Evolutionary conservation across 768 basidiomycete genomes (phyloP).

Genomic region (Exidia glandulosa): DNA sequence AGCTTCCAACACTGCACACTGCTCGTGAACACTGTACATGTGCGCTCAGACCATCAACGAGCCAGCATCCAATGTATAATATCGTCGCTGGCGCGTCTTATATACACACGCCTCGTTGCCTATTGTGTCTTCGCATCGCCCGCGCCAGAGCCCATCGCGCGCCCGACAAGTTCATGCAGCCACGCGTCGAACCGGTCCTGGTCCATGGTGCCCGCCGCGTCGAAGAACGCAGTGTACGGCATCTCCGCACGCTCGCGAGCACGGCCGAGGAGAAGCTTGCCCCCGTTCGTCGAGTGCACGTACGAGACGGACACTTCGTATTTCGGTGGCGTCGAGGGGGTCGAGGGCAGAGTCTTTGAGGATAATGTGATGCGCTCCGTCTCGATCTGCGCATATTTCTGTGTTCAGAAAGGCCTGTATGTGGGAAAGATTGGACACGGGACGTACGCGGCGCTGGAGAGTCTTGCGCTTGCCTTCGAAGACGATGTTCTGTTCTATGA

Average conservation of each 20-base stretch:
- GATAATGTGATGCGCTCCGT: constrained; percentile 79
- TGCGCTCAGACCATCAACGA: too few relatives aligned
- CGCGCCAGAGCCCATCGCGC: constrained; percentile 1
- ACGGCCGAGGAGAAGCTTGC: constrained; percentile 73
- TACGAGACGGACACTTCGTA: constrained; percentile 62
- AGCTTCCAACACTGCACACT: too few relatives aligned
- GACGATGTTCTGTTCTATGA: constrained; percentile 72
- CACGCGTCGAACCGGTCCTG: constrained; percentile 66
- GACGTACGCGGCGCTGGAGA: constrained; percentile 68
- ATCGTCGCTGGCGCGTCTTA: too few relatives aligned
- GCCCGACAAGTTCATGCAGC: constrained; percentile 56
- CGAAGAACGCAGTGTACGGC: constrained; percentile 67
- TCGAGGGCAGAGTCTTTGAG: constrained; percentile 52
- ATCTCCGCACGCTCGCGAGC: constrained; percentile 47
- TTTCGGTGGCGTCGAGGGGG: constrained; percentile 39
- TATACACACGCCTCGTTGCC: too few relatives aligned
- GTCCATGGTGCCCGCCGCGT: constrained; percentile 68
- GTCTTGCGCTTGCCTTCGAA: constrained; percentile 88
- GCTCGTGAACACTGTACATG: too few relatives aligned
- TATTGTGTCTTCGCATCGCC: too few relatives aligned
- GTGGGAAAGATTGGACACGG: neutral
- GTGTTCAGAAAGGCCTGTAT: neutral
- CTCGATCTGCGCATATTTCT: constrained; percentile 49
- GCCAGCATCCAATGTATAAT: too few relatives aligned
- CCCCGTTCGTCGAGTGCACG: constrained; percentile 69